Evolutionary conservation across 106 monocot genomes (phyloP), one percentile per base, ranked within the genome.

Genomic region (Chionographis japonica): DNA sequence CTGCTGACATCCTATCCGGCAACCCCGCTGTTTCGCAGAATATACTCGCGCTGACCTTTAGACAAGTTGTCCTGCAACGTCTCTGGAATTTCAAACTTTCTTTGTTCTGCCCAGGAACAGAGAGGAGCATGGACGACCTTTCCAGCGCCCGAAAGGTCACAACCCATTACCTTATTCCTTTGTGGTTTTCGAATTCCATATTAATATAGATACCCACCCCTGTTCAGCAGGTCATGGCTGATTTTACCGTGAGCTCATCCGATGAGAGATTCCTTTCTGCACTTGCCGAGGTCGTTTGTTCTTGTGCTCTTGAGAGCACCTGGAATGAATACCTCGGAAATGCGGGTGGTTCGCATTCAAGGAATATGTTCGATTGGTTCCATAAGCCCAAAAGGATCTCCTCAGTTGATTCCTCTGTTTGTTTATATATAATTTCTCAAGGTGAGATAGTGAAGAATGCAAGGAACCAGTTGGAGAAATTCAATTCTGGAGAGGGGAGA

Each of bases 21-120:
- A 59, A 61, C 13, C 15, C 43, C 10, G 37, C 57, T 57, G 35
- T 59, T 3, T 67, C 80, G 10, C 83, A 79, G 55, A 92, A 87
- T 69, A 80, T 98, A 53, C 85, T 98, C 35, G 89, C 85, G 9
- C 83, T 83, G 92, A 93, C 97, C n/a, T 98, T 92, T 60, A 70
- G 87, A 50, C 97, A 98, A 73, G 97, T 98, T 43, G 72, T 90
- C 4, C 39, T 98, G 72, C 82, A 85, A 40, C 74, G 54, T 9
- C 37, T 93, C n/a, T 83, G 82, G 85, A 93, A 71, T 74, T 90
- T 87, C 55, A 76, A 80, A 50, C 81, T 98, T 46, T 56, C 71
- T 16, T 18, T 98, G 16, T 88, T 90, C 62, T 17, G 59, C 61
- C 73, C 89, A 56, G 92, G 85, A 38, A 72, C 74, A n/a, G 69